Percentiles rank a stretch among this genome's conserved stretches.
These are phyloP conservation scores for Pseudogymnoascus sp. DNA, from an alignment of 2,329 filamentous ascomycete genomes.

Conservation along the genomic window DNA sequence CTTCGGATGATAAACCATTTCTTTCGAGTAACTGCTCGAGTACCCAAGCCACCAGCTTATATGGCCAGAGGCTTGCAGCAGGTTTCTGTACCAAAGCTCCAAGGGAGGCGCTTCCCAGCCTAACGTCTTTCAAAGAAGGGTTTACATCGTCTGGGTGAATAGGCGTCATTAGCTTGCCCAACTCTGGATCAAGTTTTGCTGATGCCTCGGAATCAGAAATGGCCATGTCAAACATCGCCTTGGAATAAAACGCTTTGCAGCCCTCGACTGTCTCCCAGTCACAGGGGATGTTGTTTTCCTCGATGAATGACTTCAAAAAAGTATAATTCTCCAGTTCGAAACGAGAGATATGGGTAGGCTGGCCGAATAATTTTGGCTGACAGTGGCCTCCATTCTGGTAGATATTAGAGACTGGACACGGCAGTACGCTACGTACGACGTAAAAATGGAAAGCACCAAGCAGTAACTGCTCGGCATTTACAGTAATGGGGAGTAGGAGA, in stretches of 20 bases:
- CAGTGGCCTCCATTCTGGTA: slow-evolving; percentile 62
- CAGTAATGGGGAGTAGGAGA: not conserved
- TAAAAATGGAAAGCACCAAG: not conserved
- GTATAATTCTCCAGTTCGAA: slow-evolving; percentile 67
- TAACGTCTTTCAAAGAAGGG: slow-evolving; percentile 40
- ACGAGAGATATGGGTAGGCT: slow-evolving; percentile 50
- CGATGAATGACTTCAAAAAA: slow-evolving; percentile 50
- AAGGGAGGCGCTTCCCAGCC: slow-evolving; percentile 32
- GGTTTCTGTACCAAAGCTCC: slow-evolving; percentile 57
- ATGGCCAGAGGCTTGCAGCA: slow-evolving; percentile 70
- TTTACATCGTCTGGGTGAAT: slow-evolving; percentile 25
- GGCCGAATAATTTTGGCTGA: slow-evolving; percentile 60
- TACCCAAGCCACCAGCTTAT: slow-evolving; percentile 70
- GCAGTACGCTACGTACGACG: not conserved
- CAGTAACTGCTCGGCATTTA: not conserved
- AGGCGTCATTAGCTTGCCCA: slow-evolving; percentile 38
- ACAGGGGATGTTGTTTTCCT: slow-evolving; percentile 52
- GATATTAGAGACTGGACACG: not conserved
- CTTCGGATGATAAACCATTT: not conserved
- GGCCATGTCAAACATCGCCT: slow-evolving; percentile 45
- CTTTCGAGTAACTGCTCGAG: slow-evolving; percentile 39
- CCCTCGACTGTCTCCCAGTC: slow-evolving; percentile 59
- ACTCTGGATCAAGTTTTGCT: slow-evolving; percentile 43
- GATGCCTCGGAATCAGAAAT: slow-evolving; percentile 44
- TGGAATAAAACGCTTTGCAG: slow-evolving; percentile 55